phyloP scores from a whole-genome alignment of 805 yeast species.

The Kluyveromyces aestuarii region DNA sequence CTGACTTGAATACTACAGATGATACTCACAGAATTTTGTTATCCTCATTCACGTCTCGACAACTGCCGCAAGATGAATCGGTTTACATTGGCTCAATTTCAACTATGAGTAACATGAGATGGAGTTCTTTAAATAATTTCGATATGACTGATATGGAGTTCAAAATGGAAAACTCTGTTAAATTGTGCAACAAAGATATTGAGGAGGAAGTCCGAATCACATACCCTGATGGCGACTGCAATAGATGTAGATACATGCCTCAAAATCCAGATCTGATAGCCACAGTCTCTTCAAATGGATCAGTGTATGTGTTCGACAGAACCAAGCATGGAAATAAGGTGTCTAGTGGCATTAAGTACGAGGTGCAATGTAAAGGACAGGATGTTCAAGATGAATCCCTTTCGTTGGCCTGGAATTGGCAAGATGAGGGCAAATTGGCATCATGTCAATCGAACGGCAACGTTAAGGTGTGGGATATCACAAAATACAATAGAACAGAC shows the following conservation, averaged over 20 bases:
- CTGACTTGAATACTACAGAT: constrained; percentile 29
- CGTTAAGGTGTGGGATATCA: constrained; percentile 61
- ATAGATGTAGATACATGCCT: constrained; percentile 66
- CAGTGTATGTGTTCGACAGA: constrained; percentile 61
- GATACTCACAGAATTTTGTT: constrained; percentile 23
- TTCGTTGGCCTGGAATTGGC: constrained; percentile 68
- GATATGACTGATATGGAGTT: constrained; percentile 32
- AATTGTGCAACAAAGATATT: constrained; percentile 22
- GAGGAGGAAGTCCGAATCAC: constrained; percentile 18
- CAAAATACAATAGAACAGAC: constrained; percentile 26
- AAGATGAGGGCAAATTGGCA: constrained; percentile 48
- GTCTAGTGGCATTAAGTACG: constrained; percentile 34
- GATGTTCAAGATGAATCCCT: constrained; percentile 41
- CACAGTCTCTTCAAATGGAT: constrained; percentile 58
- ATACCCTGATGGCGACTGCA: constrained; percentile 47
- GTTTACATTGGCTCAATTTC: constrained; percentile 23
- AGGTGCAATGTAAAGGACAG: constrained; percentile 34
- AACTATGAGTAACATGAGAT: constrained; percentile 22
- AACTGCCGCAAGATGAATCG: constrained; percentile 27
- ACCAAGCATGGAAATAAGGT: constrained; percentile 58
- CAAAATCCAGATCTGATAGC: constrained; percentile 81
- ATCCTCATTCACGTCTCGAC: constrained; percentile 28
- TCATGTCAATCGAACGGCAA: constrained; percentile 58
- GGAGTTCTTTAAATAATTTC: constrained; percentile 30
- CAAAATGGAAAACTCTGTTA: constrained; percentile 24